Conservation (phyloP, 768 basidiomycete species). For the Coprinopsis sp. region DNA sequence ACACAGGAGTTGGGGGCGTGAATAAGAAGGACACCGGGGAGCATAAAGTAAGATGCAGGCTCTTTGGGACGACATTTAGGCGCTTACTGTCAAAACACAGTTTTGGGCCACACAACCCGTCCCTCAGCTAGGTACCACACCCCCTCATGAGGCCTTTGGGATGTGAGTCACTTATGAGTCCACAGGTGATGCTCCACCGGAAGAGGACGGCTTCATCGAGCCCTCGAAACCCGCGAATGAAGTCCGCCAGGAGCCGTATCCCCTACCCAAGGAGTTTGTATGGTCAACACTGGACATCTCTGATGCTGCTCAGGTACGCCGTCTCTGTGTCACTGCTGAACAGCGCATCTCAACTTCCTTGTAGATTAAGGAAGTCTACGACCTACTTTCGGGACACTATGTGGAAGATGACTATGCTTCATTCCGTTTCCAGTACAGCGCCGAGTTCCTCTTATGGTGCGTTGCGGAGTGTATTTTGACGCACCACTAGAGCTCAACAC, state of each 20-base stretch:
- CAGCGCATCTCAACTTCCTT: slow-evolving; percentile 1
- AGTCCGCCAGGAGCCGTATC: slow-evolving; percentile 84
- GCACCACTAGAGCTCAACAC: slow-evolving; percentile 1
- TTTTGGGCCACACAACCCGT: slow-evolving; percentile 99
- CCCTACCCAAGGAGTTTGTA: slow-evolving; percentile 87
- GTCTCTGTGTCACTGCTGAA: not conserved
- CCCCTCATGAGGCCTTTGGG: not conserved
- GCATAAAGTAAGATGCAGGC: slow-evolving; percentile 65
- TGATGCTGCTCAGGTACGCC: slow-evolving; percentile 65
- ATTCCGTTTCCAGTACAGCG: slow-evolving; percentile 95
- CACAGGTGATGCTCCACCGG: slow-evolving; percentile 57
- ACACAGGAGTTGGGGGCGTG: slow-evolving; percentile 67
- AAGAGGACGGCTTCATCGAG: slow-evolving; percentile 87
- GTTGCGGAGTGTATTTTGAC: slow-evolving; percentile 10
- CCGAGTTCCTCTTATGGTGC: slow-evolving; percentile 91
- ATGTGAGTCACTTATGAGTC: not conserved
- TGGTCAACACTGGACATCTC: slow-evolving; percentile 83
- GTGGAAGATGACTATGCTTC: slow-evolving; percentile 94
- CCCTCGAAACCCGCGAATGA: slow-evolving; percentile 68
- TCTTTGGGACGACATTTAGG: slow-evolving; percentile 5
- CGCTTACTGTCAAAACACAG: slow-evolving; percentile 32
- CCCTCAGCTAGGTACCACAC: slow-evolving; percentile 65
- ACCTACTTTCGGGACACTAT: slow-evolving; percentile 88
- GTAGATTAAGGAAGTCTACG: slow-evolving; percentile 90
- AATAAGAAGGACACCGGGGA: slow-evolving; percentile 80